Percentiles rank a stretch among this genome's conserved stretches.
Evolutionary conservation across 768 basidiomycete species (phyloP).

Genomic region (Leccinum olivaceopallidum): DNA sequence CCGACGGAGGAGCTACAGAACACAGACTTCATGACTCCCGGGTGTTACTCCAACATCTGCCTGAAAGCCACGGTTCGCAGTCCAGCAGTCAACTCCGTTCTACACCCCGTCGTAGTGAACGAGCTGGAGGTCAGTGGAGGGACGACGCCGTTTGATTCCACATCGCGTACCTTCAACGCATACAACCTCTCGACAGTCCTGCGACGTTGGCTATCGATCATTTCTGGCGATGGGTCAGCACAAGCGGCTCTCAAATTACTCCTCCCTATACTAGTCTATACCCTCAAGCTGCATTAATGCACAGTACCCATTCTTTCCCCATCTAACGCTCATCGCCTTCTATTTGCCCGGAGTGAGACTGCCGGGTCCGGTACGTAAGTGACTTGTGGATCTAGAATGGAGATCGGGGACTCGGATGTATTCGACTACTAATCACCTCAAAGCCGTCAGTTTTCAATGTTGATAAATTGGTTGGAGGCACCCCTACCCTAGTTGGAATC

Average conservation of each 20-base stretch:
- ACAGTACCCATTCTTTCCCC: no score
- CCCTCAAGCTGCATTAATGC: no score
- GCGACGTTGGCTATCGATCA: constrained; percentile 80
- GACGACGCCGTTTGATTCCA: constrained; percentile 89
- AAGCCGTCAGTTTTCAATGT: no score
- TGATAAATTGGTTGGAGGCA: no score
- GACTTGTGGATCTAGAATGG: no score
- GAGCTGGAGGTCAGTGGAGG: constrained; percentile 97
- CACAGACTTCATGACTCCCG: constrained; percentile 82
- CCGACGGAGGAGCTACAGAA: constrained; percentile 75
- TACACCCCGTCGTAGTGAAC: constrained; percentile 94
- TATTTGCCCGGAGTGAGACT: no score
- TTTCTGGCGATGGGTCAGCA: constrained; percentile 98
- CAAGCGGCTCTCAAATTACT: constrained; percentile 59
- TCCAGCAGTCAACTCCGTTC: constrained; percentile 88
- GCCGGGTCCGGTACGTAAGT: no score
- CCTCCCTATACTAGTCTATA: no score
- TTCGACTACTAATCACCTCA: no score
- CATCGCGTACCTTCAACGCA: constrained; percentile 87
- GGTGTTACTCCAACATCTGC: constrained; percentile 91
- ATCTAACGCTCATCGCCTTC: no score
- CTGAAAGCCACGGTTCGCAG: constrained; percentile 88
- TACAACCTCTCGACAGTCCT: constrained; percentile 71
- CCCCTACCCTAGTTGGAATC: no score
- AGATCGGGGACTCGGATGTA: no score